Conservation (phyloP, 768 basidiomycete species). For the Lentinula lateritia region DNA sequence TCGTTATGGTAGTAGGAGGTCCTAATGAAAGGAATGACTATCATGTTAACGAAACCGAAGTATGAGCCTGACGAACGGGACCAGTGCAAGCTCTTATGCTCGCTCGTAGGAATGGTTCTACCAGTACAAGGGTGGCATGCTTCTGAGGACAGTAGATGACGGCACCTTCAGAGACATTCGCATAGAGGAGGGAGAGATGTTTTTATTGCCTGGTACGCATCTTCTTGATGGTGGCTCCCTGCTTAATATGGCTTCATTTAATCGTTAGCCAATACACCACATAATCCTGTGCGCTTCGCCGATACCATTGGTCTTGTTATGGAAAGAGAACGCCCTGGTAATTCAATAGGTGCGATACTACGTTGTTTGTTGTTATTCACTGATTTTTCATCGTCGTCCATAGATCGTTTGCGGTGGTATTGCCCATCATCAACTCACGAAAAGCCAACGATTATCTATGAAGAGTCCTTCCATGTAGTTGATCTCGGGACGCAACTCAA, state of each 20-base stretch:
- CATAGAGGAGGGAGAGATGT: constrained; percentile 97
- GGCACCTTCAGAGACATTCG: constrained; percentile 76
- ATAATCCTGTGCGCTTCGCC: constrained; percentile 89
- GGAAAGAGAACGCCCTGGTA: constrained; percentile 77
- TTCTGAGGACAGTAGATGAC: constrained; percentile 80
- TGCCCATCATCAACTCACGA: constrained; percentile 61
- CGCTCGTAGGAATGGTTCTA: constrained; percentile 88
- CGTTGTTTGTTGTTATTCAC: background rate
- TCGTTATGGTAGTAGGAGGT: constrained; percentile 95
- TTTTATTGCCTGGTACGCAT: constrained; percentile 77
- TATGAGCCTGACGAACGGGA: constrained; percentile 18
- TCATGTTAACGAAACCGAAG: constrained; percentile 94
- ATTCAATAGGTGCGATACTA: constrained; percentile 55
- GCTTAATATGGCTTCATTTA: background rate
- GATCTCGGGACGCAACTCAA: constrained; percentile 94
- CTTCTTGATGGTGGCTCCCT: background rate
- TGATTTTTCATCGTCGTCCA: background rate
- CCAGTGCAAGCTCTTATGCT: background rate
- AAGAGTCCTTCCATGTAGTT: constrained; percentile 81
- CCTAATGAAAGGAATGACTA: constrained; percentile 94
- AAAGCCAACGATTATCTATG: constrained; percentile 69
- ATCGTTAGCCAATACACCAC: constrained; percentile 81
- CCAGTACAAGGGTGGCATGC: constrained; percentile 92
- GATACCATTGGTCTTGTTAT: constrained; percentile 91
- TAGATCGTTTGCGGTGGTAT: constrained; percentile 93